These are phyloP conservation scores for Apiospora phragmitis DNA, from an alignment of 2,329 filamentous ascomycete genomes.

Conservation along the genomic window DNA sequence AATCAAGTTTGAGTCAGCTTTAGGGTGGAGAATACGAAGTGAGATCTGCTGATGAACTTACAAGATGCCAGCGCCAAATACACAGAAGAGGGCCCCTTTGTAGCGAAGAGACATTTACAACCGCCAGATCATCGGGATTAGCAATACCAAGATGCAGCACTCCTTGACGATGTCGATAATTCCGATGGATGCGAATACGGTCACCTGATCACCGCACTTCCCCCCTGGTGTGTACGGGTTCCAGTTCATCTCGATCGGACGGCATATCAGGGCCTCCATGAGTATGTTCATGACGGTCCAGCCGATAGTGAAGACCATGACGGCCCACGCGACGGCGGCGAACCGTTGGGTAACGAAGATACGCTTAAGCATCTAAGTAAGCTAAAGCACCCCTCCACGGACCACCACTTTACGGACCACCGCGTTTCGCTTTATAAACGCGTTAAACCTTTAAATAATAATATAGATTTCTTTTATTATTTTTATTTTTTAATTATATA, in stretches of 20 bases:
- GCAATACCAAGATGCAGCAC: conserved; percentile 18
- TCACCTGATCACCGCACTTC: conserved; percentile 20
- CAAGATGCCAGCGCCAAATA: conserved; percentile 21
- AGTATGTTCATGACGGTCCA: conserved; percentile 21
- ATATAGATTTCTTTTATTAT: too few relatives aligned
- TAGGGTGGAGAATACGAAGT: neutral
- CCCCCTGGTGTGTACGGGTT: conserved; percentile 12
- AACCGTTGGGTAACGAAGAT: conserved; percentile 19
- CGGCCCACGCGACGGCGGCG: conserved; percentile 18
- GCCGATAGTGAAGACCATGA: conserved; percentile 20
- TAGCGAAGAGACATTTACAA: conserved; percentile 20
- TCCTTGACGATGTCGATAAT: conserved; percentile 21
- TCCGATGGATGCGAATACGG: conserved; percentile 18
- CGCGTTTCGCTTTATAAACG: too few relatives aligned
- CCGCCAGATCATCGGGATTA: conserved; percentile 19
- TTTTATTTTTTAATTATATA: too few relatives aligned
- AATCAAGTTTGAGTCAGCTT: too few relatives aligned
- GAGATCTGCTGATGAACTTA: conserved; percentile 8
- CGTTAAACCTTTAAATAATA: too few relatives aligned
- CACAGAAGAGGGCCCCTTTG: conserved; percentile 16
- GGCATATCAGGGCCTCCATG: conserved; percentile 19
- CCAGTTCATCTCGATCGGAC: conserved; percentile 31
- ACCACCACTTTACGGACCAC: too few relatives aligned
- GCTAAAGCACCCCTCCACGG: too few relatives aligned
- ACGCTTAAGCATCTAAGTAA: conserved; percentile 22